Base-by-base conservation (phyloP, 306 rosid species). In the Cicer arietinum region DNA sequence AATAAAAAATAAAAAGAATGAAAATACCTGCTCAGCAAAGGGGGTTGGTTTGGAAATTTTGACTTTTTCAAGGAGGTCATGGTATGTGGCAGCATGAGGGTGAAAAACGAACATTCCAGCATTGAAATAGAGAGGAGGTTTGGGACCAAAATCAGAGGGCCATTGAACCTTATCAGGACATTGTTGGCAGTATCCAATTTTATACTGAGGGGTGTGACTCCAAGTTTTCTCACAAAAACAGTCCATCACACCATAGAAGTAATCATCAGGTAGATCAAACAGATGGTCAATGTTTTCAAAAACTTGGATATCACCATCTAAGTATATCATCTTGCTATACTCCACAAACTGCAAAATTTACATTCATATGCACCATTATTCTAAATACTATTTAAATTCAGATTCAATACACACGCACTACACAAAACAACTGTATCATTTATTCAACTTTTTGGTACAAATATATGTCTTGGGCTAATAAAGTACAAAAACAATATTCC, bases 251-350 rank as follows among this genome's bases (percentile, higher is more conserved):
- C 89, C 97, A 59, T 91, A 89, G 46, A 91, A 91, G 7, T 77
- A 77, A 0, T 81, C 76, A 67, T 87, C 87, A 6, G 85, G 89
- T 7, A 76, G 40, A 12, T 93, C 94, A 12, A 93, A 89, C 1
- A 91, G 51, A 47, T 87, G 87, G 65, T 93, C 98, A 4, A 93
- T 88, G 75, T 91, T 91, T 7, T 57, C 81, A 37, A 86, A 88
- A 0, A 93, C 97, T 30, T 89, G 98, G 17, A 93, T 89, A 39
- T 93, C 92, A 8, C 94, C 94, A 1, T 93, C 97, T 8, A 93
- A 48, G 67, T 88, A 93, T 3, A 93, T 81, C 98, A 93, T 86
- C 85, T 87, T 93, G 52, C 73, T 75, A n/a, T 82, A 91, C 83
- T 89, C 97, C 82, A 88, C 97, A 41, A 93, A 87, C 98, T 93